Evolutionary conservation across 495 filamentous ascomycete species (phyloP).

Genomic region (Oleoguttula mirabilis): DNA sequence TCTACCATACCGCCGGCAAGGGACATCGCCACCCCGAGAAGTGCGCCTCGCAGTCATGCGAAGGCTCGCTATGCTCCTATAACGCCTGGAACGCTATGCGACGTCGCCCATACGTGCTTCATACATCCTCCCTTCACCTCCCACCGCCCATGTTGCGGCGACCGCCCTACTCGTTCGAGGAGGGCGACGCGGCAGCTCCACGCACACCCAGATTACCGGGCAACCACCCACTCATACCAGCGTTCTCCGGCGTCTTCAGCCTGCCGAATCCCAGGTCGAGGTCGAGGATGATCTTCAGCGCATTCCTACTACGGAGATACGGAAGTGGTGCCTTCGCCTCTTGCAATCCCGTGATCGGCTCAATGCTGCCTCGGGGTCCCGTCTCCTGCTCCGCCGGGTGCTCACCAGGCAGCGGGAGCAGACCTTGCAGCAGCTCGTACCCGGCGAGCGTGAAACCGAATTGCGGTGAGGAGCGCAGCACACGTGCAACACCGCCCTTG

Average conservation of each 20-base stretch:
- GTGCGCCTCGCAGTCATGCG: too few species aligned
- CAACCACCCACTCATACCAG: background rate
- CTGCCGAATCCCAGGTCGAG: conserved; percentile 82
- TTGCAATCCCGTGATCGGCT: conserved; percentile 45
- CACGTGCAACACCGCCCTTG: conserved; percentile 92
- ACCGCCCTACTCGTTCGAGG: background rate
- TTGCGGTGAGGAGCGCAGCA: conserved; percentile 85
- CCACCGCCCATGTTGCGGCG: too few species aligned
- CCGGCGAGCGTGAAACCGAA: conserved; percentile 95
- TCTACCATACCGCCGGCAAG: too few species aligned
- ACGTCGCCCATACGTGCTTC: too few species aligned
- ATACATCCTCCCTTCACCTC: too few species aligned
- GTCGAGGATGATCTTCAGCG: conserved; percentile 93
- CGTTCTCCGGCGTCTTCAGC: conserved; percentile 39
- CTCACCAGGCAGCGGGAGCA: conserved; percentile 65
- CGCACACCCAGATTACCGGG: background rate
- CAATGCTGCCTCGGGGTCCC: conserved; percentile 33
- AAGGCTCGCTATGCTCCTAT: too few species aligned
- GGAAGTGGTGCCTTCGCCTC: conserved; percentile 57
- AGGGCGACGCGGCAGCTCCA: background rate
- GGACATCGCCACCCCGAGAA: too few species aligned
- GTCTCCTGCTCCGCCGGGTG: conserved; percentile 1
- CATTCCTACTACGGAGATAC: conserved; percentile 78
- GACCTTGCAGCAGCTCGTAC: conserved; percentile 80
- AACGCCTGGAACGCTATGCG: too few species aligned